These are phyloP conservation scores for Adansonia rubrostipa DNA, from an alignment of 441 rosid genomes.

Conservation along the genomic window DNA sequence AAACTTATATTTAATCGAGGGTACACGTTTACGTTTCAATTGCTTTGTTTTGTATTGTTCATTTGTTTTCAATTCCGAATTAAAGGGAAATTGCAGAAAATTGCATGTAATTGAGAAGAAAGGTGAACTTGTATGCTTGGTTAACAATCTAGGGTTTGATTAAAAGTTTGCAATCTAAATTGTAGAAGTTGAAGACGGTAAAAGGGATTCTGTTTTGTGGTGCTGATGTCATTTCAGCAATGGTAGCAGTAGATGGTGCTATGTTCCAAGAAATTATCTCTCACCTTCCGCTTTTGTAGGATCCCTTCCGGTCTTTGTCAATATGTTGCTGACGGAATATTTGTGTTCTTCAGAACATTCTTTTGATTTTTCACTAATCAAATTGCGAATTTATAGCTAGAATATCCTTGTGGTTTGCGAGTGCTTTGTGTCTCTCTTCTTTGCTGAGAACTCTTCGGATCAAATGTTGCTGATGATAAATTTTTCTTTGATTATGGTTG, in stretches of 20 bases:
- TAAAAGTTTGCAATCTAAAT: not conserved
- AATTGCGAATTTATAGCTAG: not conserved
- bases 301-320: not conserved
- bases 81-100: not conserved
- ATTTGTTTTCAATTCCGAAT: not conserved
- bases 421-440: not conserved
- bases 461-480: not conserved
- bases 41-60: not conserved
- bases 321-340: not conserved
- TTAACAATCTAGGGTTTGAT: conserved; percentile 15
- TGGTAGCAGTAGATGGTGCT: not conserved
- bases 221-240: not conserved
- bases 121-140: not conserved
- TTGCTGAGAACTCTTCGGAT: not conserved
- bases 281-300: conserved; percentile 5
- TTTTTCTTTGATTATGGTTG: not conserved
- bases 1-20: not conserved
- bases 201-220: not conserved
- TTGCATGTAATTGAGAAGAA: not conserved
- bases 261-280: not conserved
- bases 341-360: not conserved
- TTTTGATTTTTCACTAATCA: not conserved
- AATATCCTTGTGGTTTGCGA: not conserved
- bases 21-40: not conserved
- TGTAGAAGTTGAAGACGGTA: not conserved